Base-by-base conservation (phyloP, 345 rosid species). In the Pugionium dolabratum region DNA sequence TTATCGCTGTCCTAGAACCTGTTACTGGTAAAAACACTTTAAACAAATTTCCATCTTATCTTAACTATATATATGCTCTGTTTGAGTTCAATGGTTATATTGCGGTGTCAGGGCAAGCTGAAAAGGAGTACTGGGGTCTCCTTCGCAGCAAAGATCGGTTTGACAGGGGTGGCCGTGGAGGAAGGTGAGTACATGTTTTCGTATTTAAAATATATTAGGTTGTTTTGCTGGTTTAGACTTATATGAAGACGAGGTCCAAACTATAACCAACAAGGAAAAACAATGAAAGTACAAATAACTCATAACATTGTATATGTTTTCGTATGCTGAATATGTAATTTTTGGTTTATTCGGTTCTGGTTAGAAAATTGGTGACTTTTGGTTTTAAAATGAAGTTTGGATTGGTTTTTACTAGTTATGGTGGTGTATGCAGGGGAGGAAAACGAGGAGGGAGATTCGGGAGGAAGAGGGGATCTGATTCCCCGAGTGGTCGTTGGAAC, bases 91-190 rank as follows among this genome's bases (percentile, higher is more conserved):
- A 49, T 54, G 66, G 9, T 28, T 62, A 40, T 9, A 7, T 31
- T 66, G 6, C 9, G 40, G 2, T 45, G 5, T 36, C 75, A 94
- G 99, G 99, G 48, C 86, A 88, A 31, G 85, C 90, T 4, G 99
- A 94, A 71, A 81, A 68, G 76, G 96, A 90, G 45, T 94, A 94
- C 61, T 94, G 99, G 97, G 64, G 71, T 62, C 77, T 63, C 43
- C 74, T 88, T 8, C 87, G 86, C 2, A 86, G 76, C 79, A 84
- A 84, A 76, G 96, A 80, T 6, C 69, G 67, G 65, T 77, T 81
- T 9, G 92, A 70, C 77, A 83, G 64, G 74, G 83, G 87, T 49
- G 75, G 78, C 71, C 72, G 87, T 49, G 91, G 86, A 64, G 91
- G 88, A 80, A 89, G 95, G 98, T 91, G 45, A 69, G 93, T 76